Base-by-base conservation (phyloP, 768 basidiomycete genomes). In the Naganishia friedmannii region DNA sequence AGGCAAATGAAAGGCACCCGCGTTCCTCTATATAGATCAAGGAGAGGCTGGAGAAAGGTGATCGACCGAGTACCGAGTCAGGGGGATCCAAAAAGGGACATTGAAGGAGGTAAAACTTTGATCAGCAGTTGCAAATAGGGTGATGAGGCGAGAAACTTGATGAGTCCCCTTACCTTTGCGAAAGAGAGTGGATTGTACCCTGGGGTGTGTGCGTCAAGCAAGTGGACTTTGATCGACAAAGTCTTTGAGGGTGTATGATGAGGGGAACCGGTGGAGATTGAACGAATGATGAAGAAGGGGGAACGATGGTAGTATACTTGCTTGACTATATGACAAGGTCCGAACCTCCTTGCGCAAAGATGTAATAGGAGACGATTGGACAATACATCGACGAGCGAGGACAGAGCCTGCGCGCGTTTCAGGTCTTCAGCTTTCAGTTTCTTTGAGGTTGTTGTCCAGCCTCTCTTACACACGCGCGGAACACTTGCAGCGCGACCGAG, bases 171-270 rank as follows among this genome's bases (percentile, higher is more conserved):
- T 29, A 63, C 60, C 42, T 28, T 42, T 34, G 37, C 23, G 4
- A 45, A 42, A 42, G 39, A 21, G 23, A 51, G 39, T 63, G 60
- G 42, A 42, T n/a, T 63, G 60, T 63, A 19, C 60, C 60, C 60
- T n/a, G 26, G 60, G 60, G 39, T 42, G 42, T 45, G 42, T 63
- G 37, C 34, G 29, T 63, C 23, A 9, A 63, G 39, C 60, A 34
- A 45, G 48, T 34, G 60, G 42, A 63, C 60, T 63, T 63, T 63
- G 60, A 45, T 63, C 60, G 60, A 63, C 60, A 63, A 63, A 63
- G 57, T 26, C n/a, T 39, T 39, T 15, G 60, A 42, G 37, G 39
- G 39, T 45, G 39, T 13, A 28, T 37, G 21, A 28, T 37, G 23
- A 13, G 28, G 6, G 42, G 42, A n/a, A 45, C 12, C n/a, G 15